A percentile compares a stretch with the other conserved stretches of the same genome.
These are phyloP conservation scores for Trichosanthes cucumerina DNA, from an alignment of 306 rosid genomes.

Conservation along the genomic window DNA sequence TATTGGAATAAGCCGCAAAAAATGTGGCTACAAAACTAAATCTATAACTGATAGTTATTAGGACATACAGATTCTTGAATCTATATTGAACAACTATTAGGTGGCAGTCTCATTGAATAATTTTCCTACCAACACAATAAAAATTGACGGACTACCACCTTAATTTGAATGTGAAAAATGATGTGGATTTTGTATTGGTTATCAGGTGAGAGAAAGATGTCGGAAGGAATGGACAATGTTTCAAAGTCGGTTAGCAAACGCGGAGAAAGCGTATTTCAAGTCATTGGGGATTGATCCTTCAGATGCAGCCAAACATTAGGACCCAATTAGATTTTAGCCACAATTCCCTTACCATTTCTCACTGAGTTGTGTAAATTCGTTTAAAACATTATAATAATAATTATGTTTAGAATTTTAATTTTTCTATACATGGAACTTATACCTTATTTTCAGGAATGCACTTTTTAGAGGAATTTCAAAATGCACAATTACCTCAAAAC, in stretches of 20 bases:
- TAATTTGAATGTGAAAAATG: neutral
- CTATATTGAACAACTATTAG: no score
- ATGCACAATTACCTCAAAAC: neutral
- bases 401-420: neutral
- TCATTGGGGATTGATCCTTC: conserved; percentile 40
- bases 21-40: neutral
- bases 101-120: no score
- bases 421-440: neutral
- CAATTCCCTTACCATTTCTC: neutral
- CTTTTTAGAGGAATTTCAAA: neutral
- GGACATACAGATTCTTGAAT: no score
- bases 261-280: conserved; percentile 65
- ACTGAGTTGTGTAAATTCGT: conserved; percentile 1
- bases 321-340: neutral
- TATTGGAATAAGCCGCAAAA: no score
- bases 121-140: no score
- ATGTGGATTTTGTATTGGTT: conserved; percentile 17
- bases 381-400: neutral
- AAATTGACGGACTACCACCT: neutral
- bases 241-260: conserved; percentile 60
- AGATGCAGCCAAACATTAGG: conserved; percentile 37
- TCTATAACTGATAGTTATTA: no score
- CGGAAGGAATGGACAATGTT: conserved; percentile 95
- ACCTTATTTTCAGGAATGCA: no score
- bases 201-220: conserved; percentile 93